Evolutionary conservation across 2,329 filamentous ascomycete genomes (phyloP), one percentile per base, ranked within the genome.

Genomic region (Cladosporium sp.): DNA sequence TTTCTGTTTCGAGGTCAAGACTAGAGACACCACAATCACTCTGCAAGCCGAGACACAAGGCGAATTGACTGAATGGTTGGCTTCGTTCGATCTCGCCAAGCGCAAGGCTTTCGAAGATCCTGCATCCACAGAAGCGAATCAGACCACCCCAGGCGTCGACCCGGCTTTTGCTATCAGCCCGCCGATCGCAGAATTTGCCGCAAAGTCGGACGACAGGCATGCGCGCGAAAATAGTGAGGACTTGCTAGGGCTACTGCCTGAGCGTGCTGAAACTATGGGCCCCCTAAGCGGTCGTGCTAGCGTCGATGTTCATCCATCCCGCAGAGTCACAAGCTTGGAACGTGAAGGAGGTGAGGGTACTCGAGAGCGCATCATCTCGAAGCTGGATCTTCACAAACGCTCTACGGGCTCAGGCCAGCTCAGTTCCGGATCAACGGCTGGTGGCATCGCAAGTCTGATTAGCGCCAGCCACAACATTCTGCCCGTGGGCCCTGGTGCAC

Each of bases 1-100:
- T 18, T 99, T 98, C 79, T 98, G 95, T 77, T 97, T 99, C 74
- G 95, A 99, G 79, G 91, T 99, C 74, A 99, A 98, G 83, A 99
- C 95, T 2, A 99, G 97, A 78, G 96, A 92, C 74, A 91, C 91
- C 69, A 95, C 90, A 59, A 88, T 97, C 69, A 82, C 97, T 67
- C 83, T 99, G 3, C 95, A 99, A 79, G 92, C 94, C 4, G 95
- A 99, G 77, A 97, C 92, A 0, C 95, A 99, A 76, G 83, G 82
- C 59, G 92, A 98, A 75, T 85, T 99, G n/a, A 93, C 91, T 66
- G 92, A 96, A 73, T 99, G 95, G 95, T 88, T 99, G 65, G 88
- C 92, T 70, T 89, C 94, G 0, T 97, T 99, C 72, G 94, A 99
- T 72, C 87, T 93, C 18, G 93, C 94, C 63, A 99, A 99, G 80